Evolutionary conservation across 2,329 filamentous ascomycete species (phyloP).

Genomic region (Cladosporium sp.): DNA sequence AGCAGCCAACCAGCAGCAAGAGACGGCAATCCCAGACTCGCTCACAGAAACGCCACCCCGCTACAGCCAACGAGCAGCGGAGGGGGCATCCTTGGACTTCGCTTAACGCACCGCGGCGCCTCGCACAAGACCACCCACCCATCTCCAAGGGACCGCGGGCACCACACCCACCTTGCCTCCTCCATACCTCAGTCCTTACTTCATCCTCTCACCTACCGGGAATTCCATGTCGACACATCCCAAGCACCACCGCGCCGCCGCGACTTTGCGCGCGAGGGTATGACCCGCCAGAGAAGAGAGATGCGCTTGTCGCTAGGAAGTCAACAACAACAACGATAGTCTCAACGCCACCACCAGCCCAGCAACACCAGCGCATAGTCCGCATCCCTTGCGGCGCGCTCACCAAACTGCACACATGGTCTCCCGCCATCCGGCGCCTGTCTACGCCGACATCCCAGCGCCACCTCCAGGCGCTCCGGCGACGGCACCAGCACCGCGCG

Average conservation of each 20-base stretch:
- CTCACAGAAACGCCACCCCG: neutral
- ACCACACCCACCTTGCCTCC: neutral
- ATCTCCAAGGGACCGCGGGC: neutral
- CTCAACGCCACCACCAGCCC: neutral
- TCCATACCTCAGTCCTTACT: neutral
- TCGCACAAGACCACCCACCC: neutral
- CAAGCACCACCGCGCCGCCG: neutral
- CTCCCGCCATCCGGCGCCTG: constrained; percentile 21
- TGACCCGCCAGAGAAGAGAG: constrained; percentile 1
- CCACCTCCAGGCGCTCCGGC: constrained; percentile 19
- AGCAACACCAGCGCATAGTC: neutral
- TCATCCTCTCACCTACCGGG: neutral
- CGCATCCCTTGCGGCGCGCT: neutral
- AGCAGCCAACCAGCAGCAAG: neutral
- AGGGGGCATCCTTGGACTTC: neutral
- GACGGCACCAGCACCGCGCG: too few relatives aligned
- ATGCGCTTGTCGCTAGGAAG: constrained; percentile 6
- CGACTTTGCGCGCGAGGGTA: neutral
- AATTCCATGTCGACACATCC: neutral
- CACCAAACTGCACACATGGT: constrained; percentile 18
- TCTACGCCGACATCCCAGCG: constrained; percentile 20
- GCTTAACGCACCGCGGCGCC: neutral
- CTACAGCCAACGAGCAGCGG: neutral
- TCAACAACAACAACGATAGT: neutral
- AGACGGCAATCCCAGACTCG: neutral